Conservation (phyloP, 345 rosid genomes). For the Clarkia xantiana region DNA sequence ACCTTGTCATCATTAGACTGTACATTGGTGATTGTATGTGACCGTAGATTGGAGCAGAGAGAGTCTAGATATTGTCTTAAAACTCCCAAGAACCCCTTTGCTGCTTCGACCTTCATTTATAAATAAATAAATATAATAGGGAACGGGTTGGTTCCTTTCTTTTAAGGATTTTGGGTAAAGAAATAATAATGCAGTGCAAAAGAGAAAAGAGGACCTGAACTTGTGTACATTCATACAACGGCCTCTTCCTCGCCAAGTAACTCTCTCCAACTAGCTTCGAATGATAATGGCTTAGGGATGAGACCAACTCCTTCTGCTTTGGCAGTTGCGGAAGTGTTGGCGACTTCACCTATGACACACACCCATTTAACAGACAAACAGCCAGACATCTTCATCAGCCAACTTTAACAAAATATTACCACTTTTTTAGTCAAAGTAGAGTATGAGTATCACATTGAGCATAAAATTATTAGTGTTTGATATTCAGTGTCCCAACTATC, state of each 20-base stretch:
- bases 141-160: too few species aligned
- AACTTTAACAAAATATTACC: too few species aligned
- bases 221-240: constrained; percentile 71
- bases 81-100: constrained; percentile 59
- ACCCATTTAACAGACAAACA: too few species aligned
- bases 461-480: too few species aligned
- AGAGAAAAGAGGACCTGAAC: constrained; percentile 39
- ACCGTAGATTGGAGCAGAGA: constrained; percentile 80
- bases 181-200: not conserved
- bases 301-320: constrained; percentile 50
- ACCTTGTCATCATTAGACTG: constrained; percentile 98
- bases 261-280: constrained; percentile 90
- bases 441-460: too few species aligned
- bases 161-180: not conserved
- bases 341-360: constrained; percentile 43
- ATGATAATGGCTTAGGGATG: constrained; percentile 58
- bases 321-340: constrained; percentile 73
- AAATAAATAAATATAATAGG: not conserved
- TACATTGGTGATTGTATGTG: constrained; percentile 92
- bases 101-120: constrained; percentile 55
- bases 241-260: constrained; percentile 74
- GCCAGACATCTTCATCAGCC: too few species aligned
- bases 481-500: too few species aligned
- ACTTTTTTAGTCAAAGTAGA: too few species aligned
- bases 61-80: constrained; percentile 66